Conservation (phyloP, 163 green algal genomes). For the Botryococcus braunii region DNA sequence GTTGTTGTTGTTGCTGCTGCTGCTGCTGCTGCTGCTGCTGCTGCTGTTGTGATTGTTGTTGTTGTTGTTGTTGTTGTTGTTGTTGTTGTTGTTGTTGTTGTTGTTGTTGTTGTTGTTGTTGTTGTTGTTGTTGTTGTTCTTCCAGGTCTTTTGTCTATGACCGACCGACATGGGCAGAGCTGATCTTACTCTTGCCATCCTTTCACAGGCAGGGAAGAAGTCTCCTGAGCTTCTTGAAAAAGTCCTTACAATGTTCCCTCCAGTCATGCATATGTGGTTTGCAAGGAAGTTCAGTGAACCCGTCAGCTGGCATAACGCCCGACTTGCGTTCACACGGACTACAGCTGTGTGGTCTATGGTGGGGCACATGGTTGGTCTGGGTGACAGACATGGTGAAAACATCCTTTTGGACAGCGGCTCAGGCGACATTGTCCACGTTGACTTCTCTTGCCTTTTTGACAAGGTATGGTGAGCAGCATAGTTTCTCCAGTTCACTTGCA, state of each 20-base stretch:
- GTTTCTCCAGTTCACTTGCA: too few species aligned
- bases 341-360: constrained; percentile 88
- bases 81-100: too few species aligned
- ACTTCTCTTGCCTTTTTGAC: constrained; percentile 99
- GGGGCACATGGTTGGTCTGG: constrained; percentile 86
- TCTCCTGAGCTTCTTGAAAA: constrained; percentile 30
- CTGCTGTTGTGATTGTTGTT: too few species aligned
- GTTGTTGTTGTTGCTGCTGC: too few species aligned
- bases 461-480: constrained; percentile 22
- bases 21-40: too few species aligned
- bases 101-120: too few species aligned
- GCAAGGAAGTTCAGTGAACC: constrained; percentile 74
- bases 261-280: constrained; percentile 78
- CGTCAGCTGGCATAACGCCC: constrained; percentile 69
- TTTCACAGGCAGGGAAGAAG: background rate
- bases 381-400: constrained; percentile 94
- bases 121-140: too few species aligned
- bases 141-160: too few species aligned
- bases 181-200: too few species aligned
- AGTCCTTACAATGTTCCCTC: constrained; percentile 64
- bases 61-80: too few species aligned
- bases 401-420: constrained; percentile 74
- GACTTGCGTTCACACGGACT: constrained; percentile 70
- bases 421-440: constrained; percentile 86
- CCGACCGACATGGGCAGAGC: too few species aligned